These are phyloP conservation scores for Kingdonia uniflora DNA, from an alignment of 164 flowering plant genomes.

Conservation along the genomic window DNA sequence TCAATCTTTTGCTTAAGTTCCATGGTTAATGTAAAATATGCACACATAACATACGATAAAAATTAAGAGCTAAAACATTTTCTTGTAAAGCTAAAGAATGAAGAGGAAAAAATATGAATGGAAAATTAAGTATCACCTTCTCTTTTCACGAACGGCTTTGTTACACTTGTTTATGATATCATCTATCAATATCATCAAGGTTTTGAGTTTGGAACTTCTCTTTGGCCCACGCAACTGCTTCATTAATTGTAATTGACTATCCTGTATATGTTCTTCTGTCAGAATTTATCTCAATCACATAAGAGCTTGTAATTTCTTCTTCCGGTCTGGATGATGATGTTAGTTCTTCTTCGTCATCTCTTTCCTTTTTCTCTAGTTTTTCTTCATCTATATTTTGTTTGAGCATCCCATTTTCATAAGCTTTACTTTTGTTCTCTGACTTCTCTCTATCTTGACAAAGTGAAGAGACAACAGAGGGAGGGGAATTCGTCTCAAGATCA, in stretches of 20 bases:
- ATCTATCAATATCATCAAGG: background rate
- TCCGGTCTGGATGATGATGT: conserved; percentile 14
- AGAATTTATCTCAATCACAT: conserved; percentile 59
- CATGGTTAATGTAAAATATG: no score
- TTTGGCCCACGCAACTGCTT: conserved; percentile 92
- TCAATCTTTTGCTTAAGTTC: no score
- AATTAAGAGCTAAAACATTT: no score
- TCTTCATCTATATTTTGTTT: conserved; percentile 1
- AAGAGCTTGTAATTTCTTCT: conserved; percentile 34
- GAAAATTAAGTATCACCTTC: conserved; percentile 3
- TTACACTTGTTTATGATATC: conserved; percentile 1
- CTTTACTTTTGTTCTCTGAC: no score
- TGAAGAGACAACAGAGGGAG: no score
- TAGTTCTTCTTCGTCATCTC: no score
- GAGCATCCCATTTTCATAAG: background rate
- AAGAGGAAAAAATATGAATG: background rate
- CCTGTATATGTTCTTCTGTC: conserved; percentile 25
- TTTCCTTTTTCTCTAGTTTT: conserved; percentile 15
- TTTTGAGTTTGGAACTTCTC: conserved; percentile 38
- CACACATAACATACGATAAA: no score
- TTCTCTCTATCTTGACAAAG: no score
- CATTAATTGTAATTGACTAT: conserved; percentile 54
- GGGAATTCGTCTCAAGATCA: no score
- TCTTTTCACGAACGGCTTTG: conserved; percentile 1
- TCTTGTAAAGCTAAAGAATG: no score